phyloP scores from a whole-genome alignment of 768 basidiomycete genomes.

The Russula virescens region DNA sequence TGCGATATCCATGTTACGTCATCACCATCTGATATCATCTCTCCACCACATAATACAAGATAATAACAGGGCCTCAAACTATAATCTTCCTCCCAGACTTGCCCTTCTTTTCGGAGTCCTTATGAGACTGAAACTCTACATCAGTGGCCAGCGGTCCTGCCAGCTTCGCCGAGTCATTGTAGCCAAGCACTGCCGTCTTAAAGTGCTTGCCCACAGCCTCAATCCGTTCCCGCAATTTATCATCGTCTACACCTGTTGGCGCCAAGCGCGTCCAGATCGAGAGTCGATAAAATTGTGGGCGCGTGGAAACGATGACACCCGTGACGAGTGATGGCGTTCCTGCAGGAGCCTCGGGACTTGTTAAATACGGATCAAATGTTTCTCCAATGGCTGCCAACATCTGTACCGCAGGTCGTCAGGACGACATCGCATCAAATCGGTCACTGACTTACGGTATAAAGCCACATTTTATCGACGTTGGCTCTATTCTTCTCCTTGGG shows the following conservation, averaged over 20 bases:
- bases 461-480: constrained; percentile 93
- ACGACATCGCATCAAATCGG: constrained; percentile 19
- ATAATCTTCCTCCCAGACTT: constrained; percentile 75
- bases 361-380: constrained; percentile 88
- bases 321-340: constrained; percentile 51
- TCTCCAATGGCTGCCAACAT: constrained; percentile 99
- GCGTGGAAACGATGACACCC: constrained; percentile 90
- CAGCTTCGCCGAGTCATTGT: constrained; percentile 62
- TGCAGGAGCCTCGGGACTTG: constrained; percentile 39
- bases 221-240: constrained; percentile 68
- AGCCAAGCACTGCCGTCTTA: constrained; percentile 87
- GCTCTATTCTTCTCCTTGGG: constrained; percentile 89
- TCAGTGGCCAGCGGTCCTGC: constrained; percentile 88
- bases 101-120: constrained; percentile 93
- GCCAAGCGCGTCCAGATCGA: constrained; percentile 97
- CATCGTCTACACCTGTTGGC: constrained; percentile 49
- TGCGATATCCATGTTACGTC: too few relatives aligned
- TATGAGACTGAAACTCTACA: constrained; percentile 91
- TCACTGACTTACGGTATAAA: constrained; percentile 69
- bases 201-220: constrained; percentile 84
- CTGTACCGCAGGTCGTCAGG: constrained; percentile 37
- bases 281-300: constrained; percentile 92
- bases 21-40: constrained; percentile 21
- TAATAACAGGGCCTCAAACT: constrained; percentile 39
- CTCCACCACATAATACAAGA: constrained; percentile 24